Base-by-base conservation (phyloP, 352 stramenopile species). In the Poterioochromonas sp. region DNA sequence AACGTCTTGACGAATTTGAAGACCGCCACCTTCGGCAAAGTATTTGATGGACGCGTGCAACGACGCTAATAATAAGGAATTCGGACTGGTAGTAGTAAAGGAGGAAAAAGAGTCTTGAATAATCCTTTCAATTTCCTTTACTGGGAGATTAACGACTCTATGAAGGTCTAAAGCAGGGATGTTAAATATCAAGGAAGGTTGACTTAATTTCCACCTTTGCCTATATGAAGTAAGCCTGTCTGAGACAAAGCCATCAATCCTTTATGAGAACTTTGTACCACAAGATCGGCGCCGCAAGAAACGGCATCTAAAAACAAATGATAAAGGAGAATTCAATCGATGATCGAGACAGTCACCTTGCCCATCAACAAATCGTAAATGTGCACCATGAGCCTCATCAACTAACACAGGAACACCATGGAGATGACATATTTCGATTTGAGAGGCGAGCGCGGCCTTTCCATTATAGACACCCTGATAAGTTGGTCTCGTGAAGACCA, bases 251-350 rank as follows among this genome's bases (percentile, higher is more conserved):
- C 5, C 15, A 20, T 41, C 11, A 71, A 44, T 43, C 18, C 41
- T 29, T 71, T 71, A 47, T 71, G 62, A 41, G 62, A 11, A 71
- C 62, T 71, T 44, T 71, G 62, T 22, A 71, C 32, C 5, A 71
- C 62, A 29, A 71, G 39, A 71, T 71, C 62, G 5, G 62, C 62
- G 8, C 62, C 62, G 32, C 62, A 71, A 12, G 62, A 71, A 22
- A 71, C 2, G 20, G 18, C 62, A 44, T 41, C n/a, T 44, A 29
- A 44, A 44, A 47, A 32, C 12, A 32, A n/a, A n/a, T n/a, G n/a
- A n/a, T n/a, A n/a, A n/a, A n/a, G n/a, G n/a, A n/a, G n/a, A n/a
- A n/a, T n/a, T n/a, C n/a, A n/a, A n/a, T n/a, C n/a, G n/a, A n/a
- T 26, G 5, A 65, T 22, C 54, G 5, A 29, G 54, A 65, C 5